Evolutionary conservation across 306 rosid species (phyloP), one percentile per base, ranked within the genome.

Genomic region (Fagus sylvatica): DNA sequence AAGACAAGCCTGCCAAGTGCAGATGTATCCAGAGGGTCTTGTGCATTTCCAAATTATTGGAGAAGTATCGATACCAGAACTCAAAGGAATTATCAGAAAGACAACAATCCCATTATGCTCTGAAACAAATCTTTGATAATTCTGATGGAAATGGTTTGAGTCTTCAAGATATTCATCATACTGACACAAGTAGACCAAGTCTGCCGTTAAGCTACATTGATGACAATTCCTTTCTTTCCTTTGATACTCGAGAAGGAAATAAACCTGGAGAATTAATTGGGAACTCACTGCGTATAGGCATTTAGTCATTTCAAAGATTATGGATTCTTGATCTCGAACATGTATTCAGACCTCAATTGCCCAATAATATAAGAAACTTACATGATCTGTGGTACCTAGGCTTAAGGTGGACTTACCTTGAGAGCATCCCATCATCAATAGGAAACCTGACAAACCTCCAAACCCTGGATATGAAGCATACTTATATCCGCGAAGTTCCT

Each of bases 381-480:
- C 41, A 0, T 19, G 39, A 69, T 11, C 33, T 85, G 48, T 78
- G 3, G 48, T 85, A 85, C 54, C 78, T 85, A 13, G 74, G 80
- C 65, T 76, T 82, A 46, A 79, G 84, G 73, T 73, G 78, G 80
- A 82, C 86, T 79, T 75, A 68, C 71, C 62, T 82, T 42, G 57
- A 82, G 61, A 59, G 11, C 5, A 60, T 85, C 16, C 86, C 89
- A 62, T 0, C 28, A 28, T 72, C 36, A 72, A 74, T 81, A 56
- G 66, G 81, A 19, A 65, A 86, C 2, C 80, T 86, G n/a, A 0
- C 1, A 30, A 57, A 74, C 66, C 87, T 86, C 55, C 78, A 80
- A 72, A 79, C 78, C 15, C 62, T 86, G 53, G 89, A 86, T 71
- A 53, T 80, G 75, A 86, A 86, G 79, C 81, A 86, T 42, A 79